Evolutionary conservation across 169 alveolate species (phyloP), one percentile per base, ranked within the genome.

Genomic region (Plasmodium billcollinsi): DNA sequence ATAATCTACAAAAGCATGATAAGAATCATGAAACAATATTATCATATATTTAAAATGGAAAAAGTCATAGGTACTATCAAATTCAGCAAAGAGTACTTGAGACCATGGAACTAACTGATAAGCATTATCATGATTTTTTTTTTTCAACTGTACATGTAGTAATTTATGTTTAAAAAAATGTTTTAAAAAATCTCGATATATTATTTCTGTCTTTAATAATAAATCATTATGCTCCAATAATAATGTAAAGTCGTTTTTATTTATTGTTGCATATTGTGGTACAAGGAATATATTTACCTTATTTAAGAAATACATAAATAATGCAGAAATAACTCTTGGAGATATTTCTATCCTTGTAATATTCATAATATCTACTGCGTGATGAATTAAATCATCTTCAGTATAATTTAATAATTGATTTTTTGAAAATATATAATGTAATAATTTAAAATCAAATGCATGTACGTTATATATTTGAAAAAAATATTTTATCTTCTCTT

Each of bases 341-440:
- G 89, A 78, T 54, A 78, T 65, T 6, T 65, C 78, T 15, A 78
- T 47, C 33, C 61, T 61, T 49, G 89, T n/a, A 18, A 78, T 78
- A 21, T 78, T 78, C 20, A 78, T 76, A 6, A 78, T 15, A 70
- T 78, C 75, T 4, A 59, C 20, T 2, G 59, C 71, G 43, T 47
- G 67, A 26, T 65, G 58, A n/a, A 78, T 66, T 50, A 78, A 6
- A 52, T 78, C 89, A 50, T 50, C 39, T 66, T 78, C 89, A 43
- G 21, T 78, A 24, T 59, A 78, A 45, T 78, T 78, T 21, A 78
- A 45, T 15, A 78, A 26, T 11, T 14, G 12, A 66, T 78, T 66
- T 50, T 52, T 52, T 7, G 89, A 65, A 66, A 78, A 78, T 4
- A 78, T n/a, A 29, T 63, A 76, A 26, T 65, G 50, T 2, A 78